Evolutionary conservation across 2,329 filamentous ascomycete genomes (phyloP), one percentile per base, ranked within the genome.

Genomic region (Calonectria pteridis): DNA sequence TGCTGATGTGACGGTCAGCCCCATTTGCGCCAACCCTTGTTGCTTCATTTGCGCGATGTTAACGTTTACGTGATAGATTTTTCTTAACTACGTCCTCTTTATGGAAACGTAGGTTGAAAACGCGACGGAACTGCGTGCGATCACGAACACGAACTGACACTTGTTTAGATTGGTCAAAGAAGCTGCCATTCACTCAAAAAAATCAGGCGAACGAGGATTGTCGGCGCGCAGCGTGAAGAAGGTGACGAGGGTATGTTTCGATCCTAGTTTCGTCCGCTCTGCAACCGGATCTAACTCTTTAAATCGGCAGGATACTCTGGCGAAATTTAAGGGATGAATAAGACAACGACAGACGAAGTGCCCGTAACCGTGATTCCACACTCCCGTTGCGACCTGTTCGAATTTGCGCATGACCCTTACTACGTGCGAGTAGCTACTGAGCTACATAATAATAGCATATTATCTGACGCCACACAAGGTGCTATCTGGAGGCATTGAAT

Each of bases 11-110:
- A 88, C 96, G 86, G 95, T 97, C 85, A 73, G 90, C 16, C 43
- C 35, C 23, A 79, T 58, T 65, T 37, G 55, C 71, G 29, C 33
- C 73, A 55, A 18, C 18, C 40, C 40, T 68, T 73, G 78, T 77
- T 71, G 35, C 31, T 40, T 46, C 59, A 46, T n/a, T 62, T 62
- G 23, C 33, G 62, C 65, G 62, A 65, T 58, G 62, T 81, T 84
- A 67, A 85, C 77, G 10, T 74, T 67, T 69, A 69, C 68, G n/a
- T 63, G 18, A 33, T n/a, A 97, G 95, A 93, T 97, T 75, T 97
- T 94, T 80, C 88, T 98, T 72, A 92, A 97, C 81, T 97, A 97
- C 77, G 91, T 94, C 76, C 88, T 97, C 2, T 97, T 98, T 78
- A 93, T 98, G 90, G 89, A 92, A 81, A 88, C 86, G 90, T 91